Evolutionary conservation across 2,329 filamentous ascomycete genomes (phyloP), one percentile per base, ranked within the genome.

Genomic region (Colletotrichum sp.): DNA sequence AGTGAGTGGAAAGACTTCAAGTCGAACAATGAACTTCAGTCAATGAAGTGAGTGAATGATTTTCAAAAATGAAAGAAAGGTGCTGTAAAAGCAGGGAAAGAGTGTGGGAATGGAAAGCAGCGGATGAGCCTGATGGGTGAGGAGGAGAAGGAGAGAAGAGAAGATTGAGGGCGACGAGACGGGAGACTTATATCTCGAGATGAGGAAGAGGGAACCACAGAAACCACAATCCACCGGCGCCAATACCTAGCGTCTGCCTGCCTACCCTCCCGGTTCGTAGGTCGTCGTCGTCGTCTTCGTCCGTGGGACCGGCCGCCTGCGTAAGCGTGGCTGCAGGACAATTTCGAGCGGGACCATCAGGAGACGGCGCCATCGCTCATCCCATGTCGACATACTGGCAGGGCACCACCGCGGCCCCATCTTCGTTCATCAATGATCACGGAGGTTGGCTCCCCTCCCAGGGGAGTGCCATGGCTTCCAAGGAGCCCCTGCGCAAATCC

Each of bases 151-250:
- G 63, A 43, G 18, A 8, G 12, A 7, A 5, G 2, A 1, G 30
- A 16, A 21, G 5, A 7, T 18, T 39, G 24, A 39, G 18, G 26
- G 24, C 21, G 74, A 75, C 30, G 72, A 74, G 28, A 39, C 61
- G 74, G 39, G 65, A 34, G 16, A 43, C 72, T 76, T 76, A 76
- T 76, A 76, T 75, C 74, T 71, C 72, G 72, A 76, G 65, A 69
- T 65, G 65, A 52, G 43, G 43, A 52, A 21, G 57, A 10, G 24
- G 16, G 39, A 59, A 74, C 43, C 30, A 30, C 43, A 21, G n/a
- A 52, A 52, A 52, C 43, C n/a, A 52, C 3, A 52, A 21, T 52
- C 43, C 43, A 52, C 43, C 10, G 43, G 43, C n/a, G 43, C 43
- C 43, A 52, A 21, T 52, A 21, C 43, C 43, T 52, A 52, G 43